These are phyloP conservation scores for Populus euphratica DNA, from an alignment of 345 rosid genomes.

Conservation along the genomic window DNA sequence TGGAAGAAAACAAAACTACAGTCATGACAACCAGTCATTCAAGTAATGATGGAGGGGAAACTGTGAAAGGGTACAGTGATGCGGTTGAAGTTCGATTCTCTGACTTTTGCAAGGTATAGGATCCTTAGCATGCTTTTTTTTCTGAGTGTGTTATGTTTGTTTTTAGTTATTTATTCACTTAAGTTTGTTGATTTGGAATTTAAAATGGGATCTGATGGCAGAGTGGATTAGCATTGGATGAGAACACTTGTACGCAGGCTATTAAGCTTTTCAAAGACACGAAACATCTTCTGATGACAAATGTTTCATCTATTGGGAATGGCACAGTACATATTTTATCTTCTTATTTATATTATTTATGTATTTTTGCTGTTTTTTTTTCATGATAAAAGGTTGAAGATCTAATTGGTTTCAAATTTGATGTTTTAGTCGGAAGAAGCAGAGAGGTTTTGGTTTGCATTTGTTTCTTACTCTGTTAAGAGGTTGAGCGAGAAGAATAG, in stretches of 20 bases:
- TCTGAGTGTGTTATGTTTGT: neutral
- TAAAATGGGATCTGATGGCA: conserved; percentile 29
- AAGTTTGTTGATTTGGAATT: neutral
- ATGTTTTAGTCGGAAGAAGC: conserved; percentile 69
- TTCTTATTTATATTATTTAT: neutral
- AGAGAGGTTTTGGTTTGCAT: conserved; percentile 82
- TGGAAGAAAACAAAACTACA: conserved; percentile 30
- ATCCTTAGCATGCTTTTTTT: neutral
- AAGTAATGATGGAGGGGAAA: conserved; percentile 17
- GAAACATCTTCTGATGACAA: conserved; percentile 53
- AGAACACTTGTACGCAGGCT: conserved; percentile 37
- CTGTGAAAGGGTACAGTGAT: conserved; percentile 5
- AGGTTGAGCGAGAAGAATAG: conserved; percentile 49
- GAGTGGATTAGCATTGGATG: conserved; percentile 58
- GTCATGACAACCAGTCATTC: conserved; percentile 15
- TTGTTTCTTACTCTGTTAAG: conserved; percentile 60
- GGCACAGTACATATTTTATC: conserved; percentile 45
- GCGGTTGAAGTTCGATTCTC: conserved; percentile 38
- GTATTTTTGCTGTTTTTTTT: neutral
- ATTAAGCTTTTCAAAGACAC: conserved; percentile 68
- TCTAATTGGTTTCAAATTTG: conserved; percentile 5
- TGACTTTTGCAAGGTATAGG: conserved; percentile 47
- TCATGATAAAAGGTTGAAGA: neutral
- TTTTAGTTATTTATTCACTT: neutral
- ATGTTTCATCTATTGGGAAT: conserved; percentile 49